Base-by-base conservation (phyloP, 495 filamentous ascomycete species). In the Aspergillus carlsbadensis region DNA sequence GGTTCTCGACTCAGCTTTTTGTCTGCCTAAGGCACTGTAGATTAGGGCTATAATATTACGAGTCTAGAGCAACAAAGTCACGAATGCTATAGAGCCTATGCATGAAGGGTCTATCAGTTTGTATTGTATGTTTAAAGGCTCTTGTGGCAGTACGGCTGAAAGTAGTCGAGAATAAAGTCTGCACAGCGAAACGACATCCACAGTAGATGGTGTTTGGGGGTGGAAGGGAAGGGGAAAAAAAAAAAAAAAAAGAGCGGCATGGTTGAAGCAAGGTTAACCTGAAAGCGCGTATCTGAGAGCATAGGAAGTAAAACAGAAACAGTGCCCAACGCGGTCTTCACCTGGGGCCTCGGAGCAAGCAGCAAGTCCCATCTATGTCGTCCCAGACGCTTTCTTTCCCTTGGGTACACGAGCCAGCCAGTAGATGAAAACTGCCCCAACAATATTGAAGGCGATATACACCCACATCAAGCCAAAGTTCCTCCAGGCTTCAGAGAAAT, bases 391-490 rank as follows among this genome's bases (percentile, higher is more conserved):
- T 41, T 58, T 63, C 58, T 60, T 60, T 11, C 58, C 59, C 31
- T 59, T 56, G 52, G 68, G 69, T 24, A 68, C 56, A 18, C 56
- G 52, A 8, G 57, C 67, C 17, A 56, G 43, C 47, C 56, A 84
- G 50, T 84, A 84, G 6, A 78, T 54, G 15, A 65, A 14, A 6
- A 78, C 66, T 0, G 80, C 78, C n/a, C 70, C 58, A 15, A 67
- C 68, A 29, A 80, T 67, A 47, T 82, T 75, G 55, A 82, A 79
- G 0, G 61, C 45, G 29, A 81, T 76, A 44, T 78, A 82, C 6
- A 67, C 78, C 75, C 78, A 84, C 21, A 79, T 69, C 18, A 82
- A 67, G 6, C 79, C 81, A 60, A 74, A 83, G 57, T 83, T 80
- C 26, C 75, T 55, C 76, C 76, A 80, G 45, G 73, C 48, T 7